Conservation (phyloP, 257 asterid genomes). For the Solanum etuberosum region DNA sequence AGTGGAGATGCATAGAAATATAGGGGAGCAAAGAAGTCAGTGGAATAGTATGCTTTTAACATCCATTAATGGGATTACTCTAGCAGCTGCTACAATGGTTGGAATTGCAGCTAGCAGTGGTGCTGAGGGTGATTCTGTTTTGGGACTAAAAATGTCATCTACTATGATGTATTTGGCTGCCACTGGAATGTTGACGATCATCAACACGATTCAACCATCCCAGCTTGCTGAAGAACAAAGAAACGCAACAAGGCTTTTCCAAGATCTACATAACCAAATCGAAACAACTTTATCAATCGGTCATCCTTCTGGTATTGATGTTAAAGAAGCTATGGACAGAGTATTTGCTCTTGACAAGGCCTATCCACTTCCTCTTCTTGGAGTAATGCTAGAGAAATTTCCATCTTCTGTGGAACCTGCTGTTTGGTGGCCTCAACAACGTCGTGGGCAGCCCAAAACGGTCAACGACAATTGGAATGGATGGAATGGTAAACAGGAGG, state of each 20-base stretch:
- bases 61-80: constrained; percentile 37
- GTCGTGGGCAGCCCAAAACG: background rate
- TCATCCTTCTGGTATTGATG: constrained; percentile 25
- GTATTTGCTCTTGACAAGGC: constrained; percentile 65
- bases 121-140: background rate
- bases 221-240: constrained; percentile 79
- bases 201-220: constrained; percentile 54
- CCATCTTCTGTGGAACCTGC: constrained; percentile 38
- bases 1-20: constrained; percentile 47
- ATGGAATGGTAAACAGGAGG: constrained; percentile 41
- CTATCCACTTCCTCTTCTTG: constrained; percentile 40
- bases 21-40: constrained; percentile 39
- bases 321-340: constrained; percentile 34
- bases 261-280: constrained; percentile 40
- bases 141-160: constrained; percentile 14
- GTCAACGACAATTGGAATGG: constrained; percentile 17
- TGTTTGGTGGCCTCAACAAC: constrained; percentile 41
- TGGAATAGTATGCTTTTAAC: constrained; percentile 42
- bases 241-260: constrained; percentile 49
- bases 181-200: constrained; percentile 15
- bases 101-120: constrained; percentile 12
- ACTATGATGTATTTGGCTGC: constrained; percentile 21
- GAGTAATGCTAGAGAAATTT: constrained; percentile 23
- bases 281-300: constrained; percentile 24
- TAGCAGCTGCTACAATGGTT: constrained; percentile 24